A percentile compares a stretch with the other conserved stretches of the same genome.
Conservation (phyloP, 2,329 filamentous ascomycete genomes). For the Lachnellula hyalina region DNA sequence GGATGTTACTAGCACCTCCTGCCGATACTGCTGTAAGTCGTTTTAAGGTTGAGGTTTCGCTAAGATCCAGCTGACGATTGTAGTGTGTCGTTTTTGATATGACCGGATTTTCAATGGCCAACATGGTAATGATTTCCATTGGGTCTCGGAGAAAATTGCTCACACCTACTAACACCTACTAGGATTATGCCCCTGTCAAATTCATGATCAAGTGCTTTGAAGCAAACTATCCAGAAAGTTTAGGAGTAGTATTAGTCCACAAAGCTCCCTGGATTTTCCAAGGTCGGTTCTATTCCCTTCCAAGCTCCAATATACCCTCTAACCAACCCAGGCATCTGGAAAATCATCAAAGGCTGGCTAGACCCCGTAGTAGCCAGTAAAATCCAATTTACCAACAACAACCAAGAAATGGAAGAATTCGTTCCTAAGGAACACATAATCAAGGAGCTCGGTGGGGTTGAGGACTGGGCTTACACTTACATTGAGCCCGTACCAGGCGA, state of each 20-base stretch:
- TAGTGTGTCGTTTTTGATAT: constrained; percentile 94
- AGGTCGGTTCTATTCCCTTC: constrained; percentile 44
- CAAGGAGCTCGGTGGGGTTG: constrained; percentile 79
- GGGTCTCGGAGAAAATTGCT: not conserved
- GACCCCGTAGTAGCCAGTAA: constrained; percentile 94
- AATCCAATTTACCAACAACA: constrained; percentile 84
- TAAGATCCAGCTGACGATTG: not conserved
- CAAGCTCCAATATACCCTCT: constrained; percentile 1
- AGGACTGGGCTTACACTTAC: constrained; percentile 80
- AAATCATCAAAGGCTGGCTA: constrained; percentile 90
- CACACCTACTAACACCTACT: constrained; percentile 33
- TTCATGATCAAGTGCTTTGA: constrained; percentile 99
- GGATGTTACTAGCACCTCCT: constrained; percentile 71
- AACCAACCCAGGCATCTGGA: constrained; percentile 70
- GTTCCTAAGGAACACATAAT: constrained; percentile 67
- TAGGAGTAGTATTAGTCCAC: constrained; percentile 87
- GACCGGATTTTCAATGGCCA: constrained; percentile 87
- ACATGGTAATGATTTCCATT: constrained; percentile 62
- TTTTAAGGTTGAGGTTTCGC: not conserved
- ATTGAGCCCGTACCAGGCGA: constrained; percentile 70
- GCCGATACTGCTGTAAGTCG: constrained; percentile 83
- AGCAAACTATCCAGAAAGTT: constrained; percentile 92
- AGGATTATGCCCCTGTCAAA: constrained; percentile 93
- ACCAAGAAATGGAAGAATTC: constrained; percentile 72
- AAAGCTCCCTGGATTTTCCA: constrained; percentile 98